Evolutionary conservation across 768 basidiomycete species (phyloP), one percentile per base, ranked within the genome.

Genomic region (Lactarius akahatsu): DNA sequence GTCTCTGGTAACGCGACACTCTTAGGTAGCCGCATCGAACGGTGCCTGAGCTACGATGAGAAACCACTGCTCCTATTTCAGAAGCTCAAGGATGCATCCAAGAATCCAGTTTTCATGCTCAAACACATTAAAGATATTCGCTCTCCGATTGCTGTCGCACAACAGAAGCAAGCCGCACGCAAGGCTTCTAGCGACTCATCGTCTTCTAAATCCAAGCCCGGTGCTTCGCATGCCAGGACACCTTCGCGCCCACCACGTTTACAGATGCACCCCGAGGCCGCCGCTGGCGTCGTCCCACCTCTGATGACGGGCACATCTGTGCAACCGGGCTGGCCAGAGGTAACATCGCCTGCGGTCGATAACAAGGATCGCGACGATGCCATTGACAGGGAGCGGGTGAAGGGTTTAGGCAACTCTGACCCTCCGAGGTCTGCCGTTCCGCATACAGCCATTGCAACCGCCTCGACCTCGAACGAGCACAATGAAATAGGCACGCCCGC

Each of bases 71-170:
- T 98, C 57, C 86, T 99, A 47, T 99, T 99, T 80, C 97, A 98
- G 76, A 94, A 92, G 75, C 84, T 98, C 64, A 99, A 98, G 75
- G 97, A 99, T 70, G 88, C 90, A 1, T 94, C 94, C 78, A 98
- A 98, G 79, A 95, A 97, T 69, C 96, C 97, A 2, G 96, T 99
- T 9, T 99, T 99, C 78, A 99, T 99, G 97, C 85, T 96, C 62
- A 92, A 95, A 69, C 93, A 96, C 69, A 95, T 96, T 77, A 91
- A 91, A 74, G 97, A 99, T 73, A 98, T 99, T 67, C 90, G 94
- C 56, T 97, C 95, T 7, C 97, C 97, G 0, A 98, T 98, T 68
- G 94, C 89, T 10, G 94, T 98, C 50, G 97, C 97, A 3, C 91
- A 95, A 72, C 92, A 95, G 76, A 99, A 99, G 76, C 95, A 97